Percentiles rank a stretch among this genome's conserved stretches.
phyloP scores from a whole-genome alignment of 305 asterid genomes.

The Solanum aculeatissimum region DNA sequence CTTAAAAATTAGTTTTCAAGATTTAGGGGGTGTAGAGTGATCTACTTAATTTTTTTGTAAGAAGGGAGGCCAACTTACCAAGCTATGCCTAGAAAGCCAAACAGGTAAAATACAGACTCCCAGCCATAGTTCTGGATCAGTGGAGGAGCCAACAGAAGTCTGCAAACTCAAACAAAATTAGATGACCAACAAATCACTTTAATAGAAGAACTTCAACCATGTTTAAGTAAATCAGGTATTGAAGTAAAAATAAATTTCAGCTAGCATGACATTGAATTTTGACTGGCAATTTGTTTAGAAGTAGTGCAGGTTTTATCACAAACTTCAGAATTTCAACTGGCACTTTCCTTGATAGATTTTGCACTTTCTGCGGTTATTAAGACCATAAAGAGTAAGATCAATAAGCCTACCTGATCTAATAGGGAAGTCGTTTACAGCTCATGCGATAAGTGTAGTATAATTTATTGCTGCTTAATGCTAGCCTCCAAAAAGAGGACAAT shows the following conservation, averaged over 20 bases:
- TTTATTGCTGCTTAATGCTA: background rate
- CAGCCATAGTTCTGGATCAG: conserved; percentile 75
- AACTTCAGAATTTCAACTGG: background rate
- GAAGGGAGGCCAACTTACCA: conserved; percentile 48
- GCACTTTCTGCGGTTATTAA: background rate
- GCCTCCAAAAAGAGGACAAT: background rate
- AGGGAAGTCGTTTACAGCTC: background rate
- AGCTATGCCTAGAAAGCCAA: conserved; percentile 73
- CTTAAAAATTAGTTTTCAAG: background rate
- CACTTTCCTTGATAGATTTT: background rate
- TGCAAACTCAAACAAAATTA: conserved; percentile 25
- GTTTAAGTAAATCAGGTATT: background rate
- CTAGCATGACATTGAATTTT: background rate
- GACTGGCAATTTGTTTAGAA: background rate
- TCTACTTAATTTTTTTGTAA: background rate
- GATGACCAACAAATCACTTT: background rate
- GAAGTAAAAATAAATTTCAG: background rate
- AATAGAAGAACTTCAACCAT: background rate
- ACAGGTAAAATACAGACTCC: conserved; percentile 88
- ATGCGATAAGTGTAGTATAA: background rate
- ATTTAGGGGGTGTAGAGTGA: background rate
- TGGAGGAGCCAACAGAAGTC: conserved; percentile 96
- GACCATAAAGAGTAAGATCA: background rate
- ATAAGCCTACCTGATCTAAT: background rate
- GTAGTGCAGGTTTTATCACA: background rate